A percentile compares a stretch with the other conserved stretches of the same genome.
Evolutionary conservation across 768 basidiomycete genomes (phyloP).

Genomic region (Suillus ampliporus): DNA sequence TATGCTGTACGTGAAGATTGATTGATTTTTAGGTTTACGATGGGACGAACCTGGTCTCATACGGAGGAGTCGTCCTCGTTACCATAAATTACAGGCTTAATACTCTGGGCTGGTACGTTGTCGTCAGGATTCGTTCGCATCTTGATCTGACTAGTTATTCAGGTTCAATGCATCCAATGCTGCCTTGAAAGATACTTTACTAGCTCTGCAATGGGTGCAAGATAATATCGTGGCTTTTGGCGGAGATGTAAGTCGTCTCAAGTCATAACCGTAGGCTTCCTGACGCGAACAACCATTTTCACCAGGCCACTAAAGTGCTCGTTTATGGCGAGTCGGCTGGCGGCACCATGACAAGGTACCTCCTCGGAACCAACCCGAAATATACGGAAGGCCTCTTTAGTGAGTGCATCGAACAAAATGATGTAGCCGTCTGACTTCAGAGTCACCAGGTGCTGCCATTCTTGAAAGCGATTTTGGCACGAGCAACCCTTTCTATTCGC

Average conservation of each 20-base stretch:
- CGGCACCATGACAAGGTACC: constrained; percentile 23
- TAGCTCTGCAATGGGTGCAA: constrained; percentile 44
- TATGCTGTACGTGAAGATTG: no score
- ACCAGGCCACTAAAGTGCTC: constrained; percentile 21
- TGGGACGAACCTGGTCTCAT: constrained; percentile 31
- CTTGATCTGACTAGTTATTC: neutral
- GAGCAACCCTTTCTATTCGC: constrained; percentile 21
- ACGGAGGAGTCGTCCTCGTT: constrained; percentile 30
- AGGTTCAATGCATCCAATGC: constrained; percentile 29
- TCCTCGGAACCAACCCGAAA: constrained; percentile 22
- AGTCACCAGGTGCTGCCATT: constrained; percentile 19
- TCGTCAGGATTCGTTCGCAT: neutral
- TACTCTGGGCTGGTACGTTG: constrained; percentile 23
- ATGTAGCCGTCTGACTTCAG: neutral
- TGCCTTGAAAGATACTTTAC: constrained; percentile 36
- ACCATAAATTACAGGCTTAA: constrained; percentile 29
- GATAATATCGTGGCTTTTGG: constrained; percentile 42
- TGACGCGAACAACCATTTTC: neutral
- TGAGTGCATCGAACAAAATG: constrained; percentile 10
- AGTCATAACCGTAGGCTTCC: neutral
- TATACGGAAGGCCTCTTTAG: constrained; percentile 26
- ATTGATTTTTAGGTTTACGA: constrained; percentile 13
- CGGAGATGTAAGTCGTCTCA: constrained; percentile 34
- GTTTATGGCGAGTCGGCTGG: constrained; percentile 29
- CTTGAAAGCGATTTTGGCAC: constrained; percentile 24